These are phyloP conservation scores for Nitzschia sp. DNA, from an alignment of 108 stramenopile species.

Conservation along the genomic window DNA sequence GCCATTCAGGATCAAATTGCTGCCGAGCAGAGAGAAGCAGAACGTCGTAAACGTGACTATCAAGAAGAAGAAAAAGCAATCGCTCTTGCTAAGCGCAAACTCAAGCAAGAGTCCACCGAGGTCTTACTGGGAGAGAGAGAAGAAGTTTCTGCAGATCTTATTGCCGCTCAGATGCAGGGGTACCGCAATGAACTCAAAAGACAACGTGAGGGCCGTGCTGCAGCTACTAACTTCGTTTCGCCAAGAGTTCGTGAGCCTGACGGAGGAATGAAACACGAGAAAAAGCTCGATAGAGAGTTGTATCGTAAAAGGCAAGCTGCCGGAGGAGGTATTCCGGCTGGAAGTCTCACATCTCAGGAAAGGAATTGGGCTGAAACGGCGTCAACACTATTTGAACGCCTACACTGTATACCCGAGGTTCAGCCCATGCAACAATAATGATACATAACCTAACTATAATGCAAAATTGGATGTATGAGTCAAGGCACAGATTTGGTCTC, in stretches of 20 bases:
- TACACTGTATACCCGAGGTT: not conserved
- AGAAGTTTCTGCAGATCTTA: conserved; percentile 79
- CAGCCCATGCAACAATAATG: not conserved
- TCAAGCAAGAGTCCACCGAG: conserved; percentile 82
- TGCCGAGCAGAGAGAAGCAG: conserved; percentile 74
- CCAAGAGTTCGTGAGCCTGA: conserved; percentile 76
- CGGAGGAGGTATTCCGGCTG: conserved; percentile 77
- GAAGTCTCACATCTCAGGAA: conserved; percentile 71
- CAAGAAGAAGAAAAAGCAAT: conserved; percentile 76
- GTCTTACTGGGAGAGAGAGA: conserved; percentile 84
- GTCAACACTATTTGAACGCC: conserved; percentile 62
- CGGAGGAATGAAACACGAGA: conserved; percentile 60
- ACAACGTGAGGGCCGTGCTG: conserved; percentile 60
- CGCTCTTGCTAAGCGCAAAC: conserved; percentile 62
- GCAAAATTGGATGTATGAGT: too few relatives aligned
- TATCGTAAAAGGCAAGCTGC: conserved; percentile 82
- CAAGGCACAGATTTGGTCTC: too few relatives aligned
- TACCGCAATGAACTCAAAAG: conserved; percentile 82
- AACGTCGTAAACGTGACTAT: conserved; percentile 64
- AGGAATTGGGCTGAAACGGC: conserved; percentile 81
- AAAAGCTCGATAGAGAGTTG: conserved; percentile 72
- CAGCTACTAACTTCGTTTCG: conserved; percentile 44
- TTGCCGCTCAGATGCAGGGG: conserved; percentile 82
- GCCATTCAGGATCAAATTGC: conserved; percentile 86
- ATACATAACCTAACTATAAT: too few relatives aligned